Percentiles rank a stretch among this genome's conserved stretches.
Evolutionary conservation across 805 yeast genomes (phyloP).

Genomic region (Groenewaldozyma salmanticensis): DNA sequence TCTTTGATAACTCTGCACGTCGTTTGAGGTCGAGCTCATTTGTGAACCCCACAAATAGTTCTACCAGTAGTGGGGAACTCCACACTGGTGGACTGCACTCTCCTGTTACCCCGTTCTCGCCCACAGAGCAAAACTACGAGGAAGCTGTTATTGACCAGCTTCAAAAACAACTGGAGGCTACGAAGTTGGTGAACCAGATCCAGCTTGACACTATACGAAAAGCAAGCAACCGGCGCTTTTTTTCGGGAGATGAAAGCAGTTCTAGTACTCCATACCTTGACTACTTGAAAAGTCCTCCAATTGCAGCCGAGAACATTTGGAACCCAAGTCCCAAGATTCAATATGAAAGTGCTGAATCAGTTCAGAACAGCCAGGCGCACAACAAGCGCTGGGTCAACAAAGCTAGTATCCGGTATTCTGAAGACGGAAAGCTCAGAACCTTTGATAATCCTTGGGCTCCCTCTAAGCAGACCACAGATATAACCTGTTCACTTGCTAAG

Average conservation of each 20-base stretch:
- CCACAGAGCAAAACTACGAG: too few species aligned
- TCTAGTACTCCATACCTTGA: neutral
- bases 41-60: neutral
- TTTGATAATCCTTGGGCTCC: neutral
- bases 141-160: neutral
- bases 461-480: neutral
- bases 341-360: too few species aligned
- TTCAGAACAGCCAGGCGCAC: neutral
- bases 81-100: neutral
- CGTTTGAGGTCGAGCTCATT: neutral
- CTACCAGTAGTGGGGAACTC: neutral
- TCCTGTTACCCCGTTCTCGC: neutral
- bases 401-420: too few species aligned
- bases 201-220: too few species aligned
- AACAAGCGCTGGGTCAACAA: too few species aligned
- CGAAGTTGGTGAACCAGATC: too few species aligned
- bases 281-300: neutral
- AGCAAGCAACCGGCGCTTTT: too few species aligned
- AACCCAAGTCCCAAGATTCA: too few species aligned
- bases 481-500: too few species aligned
- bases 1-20: neutral
- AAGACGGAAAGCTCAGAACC: too few species aligned
- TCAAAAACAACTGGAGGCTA: neutral
- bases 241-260: neutral
- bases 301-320: neutral